Base-by-base conservation (phyloP, 164 flowering plant species). In the Sextonia rubra region DNA sequence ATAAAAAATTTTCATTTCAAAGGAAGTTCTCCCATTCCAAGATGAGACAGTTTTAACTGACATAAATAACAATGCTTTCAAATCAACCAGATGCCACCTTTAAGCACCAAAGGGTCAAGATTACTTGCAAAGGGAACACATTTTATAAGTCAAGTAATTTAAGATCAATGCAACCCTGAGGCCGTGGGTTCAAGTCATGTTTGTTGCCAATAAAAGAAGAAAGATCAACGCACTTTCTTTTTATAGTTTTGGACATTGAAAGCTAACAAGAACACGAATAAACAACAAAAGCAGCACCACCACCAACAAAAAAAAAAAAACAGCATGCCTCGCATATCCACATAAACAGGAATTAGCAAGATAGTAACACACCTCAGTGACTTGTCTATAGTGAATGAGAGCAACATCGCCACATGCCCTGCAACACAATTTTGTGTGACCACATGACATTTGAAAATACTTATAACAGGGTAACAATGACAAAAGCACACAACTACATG, bases 371-470 rank as follows among this genome's bases (percentile, higher is more conserved):
- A 90, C 98, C 94, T 86, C 92, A 61, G 48, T 76, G 26, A 89
- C 85, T 23, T 95, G 89, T 83, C 97, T 87, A 77, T 95, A 95
- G 75, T 95, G 99, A 74, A 95, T 98, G 58, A 95, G 94, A 79
- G 93, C 99, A 76, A 95, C 89, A 76, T 93, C 97, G n/a, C 90
- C 93, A 68, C 74, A 83, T 67, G 86, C 90, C 89, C 99, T 95
- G 94, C 75, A 73, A 82, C 78, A 62, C 56, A 60, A 71, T 44
- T 17, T 4, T 18, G 30, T 23, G 18, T 47, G 24, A 52, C 47
- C 4, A 22, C 7, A 27, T 64, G 12, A 49, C 18, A 30, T 24
- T 71, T 22, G 3, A 71, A 32, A 62, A n/a, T 2, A 52, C 58
- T 52, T 5, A 52, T 52, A 15, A 20, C 5, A 20, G 58, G 58